These are phyloP conservation scores for Selenicereus undatus DNA, from an alignment of 148 eudicot species.

Conservation along the genomic window DNA sequence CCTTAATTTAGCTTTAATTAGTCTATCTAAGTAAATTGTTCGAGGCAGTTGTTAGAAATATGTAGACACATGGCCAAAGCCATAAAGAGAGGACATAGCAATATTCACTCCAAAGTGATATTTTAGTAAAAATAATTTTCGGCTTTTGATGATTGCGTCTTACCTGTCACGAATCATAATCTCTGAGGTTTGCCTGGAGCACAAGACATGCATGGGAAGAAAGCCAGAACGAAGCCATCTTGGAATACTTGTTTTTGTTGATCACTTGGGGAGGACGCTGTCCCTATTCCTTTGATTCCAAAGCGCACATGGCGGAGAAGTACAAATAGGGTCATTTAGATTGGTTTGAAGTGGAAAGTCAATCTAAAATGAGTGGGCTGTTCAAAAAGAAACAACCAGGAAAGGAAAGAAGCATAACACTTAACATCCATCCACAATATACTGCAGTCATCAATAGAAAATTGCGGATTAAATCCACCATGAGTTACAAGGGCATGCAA, in stretches of 20 bases:
- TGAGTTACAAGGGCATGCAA: background rate
- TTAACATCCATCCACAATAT: constrained; percentile 5
- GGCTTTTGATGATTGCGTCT: constrained; percentile 12
- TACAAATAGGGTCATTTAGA: constrained; percentile 19
- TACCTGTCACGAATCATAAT: constrained; percentile 25
- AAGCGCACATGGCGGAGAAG: constrained; percentile 30
- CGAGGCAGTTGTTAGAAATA: constrained; percentile 6
- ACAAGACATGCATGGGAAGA: constrained; percentile 20
- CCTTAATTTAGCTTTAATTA: background rate
- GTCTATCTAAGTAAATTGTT: constrained; percentile 6
- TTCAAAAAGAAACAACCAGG: background rate
- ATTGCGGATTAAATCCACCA: background rate
- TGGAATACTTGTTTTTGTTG: constrained; percentile 25
- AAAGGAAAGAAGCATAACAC: constrained; percentile 6
- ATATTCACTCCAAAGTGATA: constrained; percentile 4
- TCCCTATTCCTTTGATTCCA: constrained; percentile 33
- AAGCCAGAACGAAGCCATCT: constrained; percentile 27
- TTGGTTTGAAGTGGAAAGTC: constrained; percentile 9
- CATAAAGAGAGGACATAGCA: background rate
- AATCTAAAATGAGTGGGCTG: background rate
- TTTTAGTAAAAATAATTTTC: background rate
- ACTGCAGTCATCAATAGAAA: background rate
- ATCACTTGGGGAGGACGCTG: constrained; percentile 32
- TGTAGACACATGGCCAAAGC: constrained; percentile 10
- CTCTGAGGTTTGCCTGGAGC: constrained; percentile 18